Base-by-base conservation (phyloP, 805 yeast genomes). In the Jamesozyma piceae region DNA sequence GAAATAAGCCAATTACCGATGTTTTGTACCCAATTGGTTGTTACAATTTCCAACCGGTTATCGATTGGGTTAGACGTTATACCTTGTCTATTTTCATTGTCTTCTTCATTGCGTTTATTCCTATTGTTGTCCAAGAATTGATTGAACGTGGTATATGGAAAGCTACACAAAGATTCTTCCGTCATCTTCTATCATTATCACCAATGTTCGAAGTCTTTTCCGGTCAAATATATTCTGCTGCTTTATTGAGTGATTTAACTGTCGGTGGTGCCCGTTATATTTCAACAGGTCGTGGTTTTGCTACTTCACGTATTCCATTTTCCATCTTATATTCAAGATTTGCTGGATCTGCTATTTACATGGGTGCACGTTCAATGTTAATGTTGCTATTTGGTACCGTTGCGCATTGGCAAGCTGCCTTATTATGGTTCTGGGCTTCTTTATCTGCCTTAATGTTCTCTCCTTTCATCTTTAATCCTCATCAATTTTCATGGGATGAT, bases 391-490 rank as follows among this genome's bases (percentile, higher is more conserved):
- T 81, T 48, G 87, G 84, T 57, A 75, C 88, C 17, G 77, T 78
- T 53, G 73, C 88, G 24, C 79, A 78, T 57, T 83, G 97, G 97
- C 94, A 86, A 67, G 82, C 95, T 20, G 85, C 97, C 35, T 72
- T 92, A 54, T 66, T 90, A 49, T 92, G 97, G 96, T 92, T 92
- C 78, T 92, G 97, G 97, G 82, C 92, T 46, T 82, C 95, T 17
- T 71, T 88, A 54, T 73, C 88, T 38, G 85, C 97, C 3, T 74
- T 92, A 68, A 75, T 87, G 68, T 77, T 87, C 54, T 82, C 97
- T 38, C 98, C 98, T 57, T 88, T 90, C 65, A 60, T 92, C 47
- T 92, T 87, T 78, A 92, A 92, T 69, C 98, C 98, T 38, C 97
- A 90, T 69, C 97, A 92, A 72, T 92, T 89, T 66, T 79, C 96